Base-by-base conservation (phyloP, 805 yeast genomes). In the Metschnikowia santaceciliae region DNA sequence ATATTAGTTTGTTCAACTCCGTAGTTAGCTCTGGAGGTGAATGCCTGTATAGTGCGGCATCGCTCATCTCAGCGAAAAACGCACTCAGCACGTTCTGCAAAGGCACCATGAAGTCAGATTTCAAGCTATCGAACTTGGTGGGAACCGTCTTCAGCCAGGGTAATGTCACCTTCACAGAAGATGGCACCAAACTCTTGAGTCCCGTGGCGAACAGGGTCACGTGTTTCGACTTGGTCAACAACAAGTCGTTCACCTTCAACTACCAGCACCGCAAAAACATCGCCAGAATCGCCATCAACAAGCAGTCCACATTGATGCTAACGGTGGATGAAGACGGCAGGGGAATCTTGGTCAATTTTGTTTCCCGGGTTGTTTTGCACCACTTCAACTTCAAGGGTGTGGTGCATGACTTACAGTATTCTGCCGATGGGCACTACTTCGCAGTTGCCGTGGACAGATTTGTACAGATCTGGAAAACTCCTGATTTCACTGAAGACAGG, bases 131-230 rank as follows among this genome's bases (percentile, higher is more conserved):
- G 33, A 94, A 92, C 70, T 75, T 94, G 32, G 73, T 94, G 60
- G 99, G 99, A 30, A 91, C 98, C 0, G 98, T 94, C 3, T 94
- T 94, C 65, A 77, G 95, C 46, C 88, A 86, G 64, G 99, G 98
- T n/a, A 90, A 92, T 66, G 71, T 94, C 26, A 76, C 85, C 4
- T 94, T 86, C 71, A 84, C 96, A 0, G 81, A 84, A 1, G 97
- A 91, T 64, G 99, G 99, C 2, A 82, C 86, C 10, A 79, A 81
- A 50, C 74, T 94, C 33, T 70, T 94, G 42, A 84, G 94, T 52
- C 98, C 99, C 0, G 98, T 94, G 3, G 99, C 99, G 13, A 94
- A 92, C 67, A 72, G 98, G 63, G 91, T 94, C 32, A 78, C 90
- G 15, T 88, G 88, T 50, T 94, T 91, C 69, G 97, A 94, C 69